Evolutionary conservation across 495 filamentous ascomycete genomes (phyloP).

Genomic region (Xylaria flabelliformis): DNA sequence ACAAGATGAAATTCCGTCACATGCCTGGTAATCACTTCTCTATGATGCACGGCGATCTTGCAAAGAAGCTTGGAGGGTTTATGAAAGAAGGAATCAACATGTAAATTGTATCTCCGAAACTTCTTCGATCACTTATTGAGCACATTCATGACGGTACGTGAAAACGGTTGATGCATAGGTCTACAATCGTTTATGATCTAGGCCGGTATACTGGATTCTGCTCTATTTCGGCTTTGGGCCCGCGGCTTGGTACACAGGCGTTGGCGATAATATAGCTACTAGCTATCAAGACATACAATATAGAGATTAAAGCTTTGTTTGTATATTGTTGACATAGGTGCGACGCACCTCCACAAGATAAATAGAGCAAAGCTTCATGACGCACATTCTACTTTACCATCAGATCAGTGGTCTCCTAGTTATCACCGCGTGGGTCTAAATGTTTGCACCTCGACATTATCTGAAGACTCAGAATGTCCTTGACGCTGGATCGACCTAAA

Average conservation of each 20-base stretch:
- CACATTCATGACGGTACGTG: neutral
- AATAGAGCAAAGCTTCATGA: neutral
- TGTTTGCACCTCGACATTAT: neutral
- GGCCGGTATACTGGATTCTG: neutral
- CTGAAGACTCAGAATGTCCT: neutral
- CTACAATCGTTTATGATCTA: neutral
- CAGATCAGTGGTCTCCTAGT: neutral
- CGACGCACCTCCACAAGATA: neutral
- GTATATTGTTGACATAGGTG: neutral
- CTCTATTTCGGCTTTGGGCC: neutral
- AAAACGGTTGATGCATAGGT: neutral
- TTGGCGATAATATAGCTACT: neutral
- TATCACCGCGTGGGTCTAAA: neutral
- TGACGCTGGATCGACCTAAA: neutral
- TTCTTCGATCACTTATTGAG: neutral
- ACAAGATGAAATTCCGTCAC: conserved; percentile 66
- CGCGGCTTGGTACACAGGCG: neutral
- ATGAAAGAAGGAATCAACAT: conserved; percentile 45
- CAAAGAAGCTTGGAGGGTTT: conserved; percentile 49
- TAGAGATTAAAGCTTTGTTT: neutral
- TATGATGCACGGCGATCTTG: conserved; percentile 68
- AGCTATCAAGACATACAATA: conserved; percentile 7
- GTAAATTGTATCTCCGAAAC: neutral
- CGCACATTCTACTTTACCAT: neutral
- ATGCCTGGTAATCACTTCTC: conserved; percentile 75